Evolutionary conservation across 2,329 filamentous ascomycete genomes (phyloP).

Genomic region (Fonsecaea erecta): DNA sequence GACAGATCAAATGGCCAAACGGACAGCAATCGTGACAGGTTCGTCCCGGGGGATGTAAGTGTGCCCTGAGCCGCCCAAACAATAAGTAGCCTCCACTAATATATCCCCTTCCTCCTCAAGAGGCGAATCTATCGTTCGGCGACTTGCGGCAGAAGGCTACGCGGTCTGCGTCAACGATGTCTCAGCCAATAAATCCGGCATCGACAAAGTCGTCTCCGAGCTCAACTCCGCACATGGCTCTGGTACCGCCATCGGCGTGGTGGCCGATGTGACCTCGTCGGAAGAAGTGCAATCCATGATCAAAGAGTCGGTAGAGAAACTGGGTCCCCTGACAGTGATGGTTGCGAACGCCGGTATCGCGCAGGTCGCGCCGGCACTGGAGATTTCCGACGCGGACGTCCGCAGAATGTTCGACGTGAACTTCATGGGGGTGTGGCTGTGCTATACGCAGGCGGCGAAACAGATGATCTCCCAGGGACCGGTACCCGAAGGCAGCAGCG

Average conservation of each 20-base stretch:
- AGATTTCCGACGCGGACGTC: slow-evolving; percentile 63
- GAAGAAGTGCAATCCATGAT: slow-evolving; percentile 60
- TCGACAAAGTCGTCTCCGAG: slow-evolving; percentile 52
- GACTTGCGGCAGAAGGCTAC: slow-evolving; percentile 69
- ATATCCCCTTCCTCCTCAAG: slow-evolving; percentile 22
- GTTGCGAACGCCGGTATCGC: slow-evolving; percentile 68
- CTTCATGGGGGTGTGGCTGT: slow-evolving; percentile 67
- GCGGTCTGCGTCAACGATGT: slow-evolving; percentile 70
- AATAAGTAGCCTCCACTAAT: slow-evolving; percentile 4
- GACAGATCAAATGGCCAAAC: slow-evolving; percentile 21
- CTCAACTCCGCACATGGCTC: slow-evolving; percentile 35
- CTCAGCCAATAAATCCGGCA: slow-evolving; percentile 55
- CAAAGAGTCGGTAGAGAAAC: slow-evolving; percentile 54
- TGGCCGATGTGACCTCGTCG: slow-evolving; percentile 66
- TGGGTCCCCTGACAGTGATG: slow-evolving; percentile 59
- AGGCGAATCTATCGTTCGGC: slow-evolving; percentile 55
- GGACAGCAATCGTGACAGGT: slow-evolving; percentile 48
- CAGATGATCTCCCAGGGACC: slow-evolving; percentile 67
- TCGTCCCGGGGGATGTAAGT: slow-evolving; percentile 49
- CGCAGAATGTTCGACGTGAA: slow-evolving; percentile 67
- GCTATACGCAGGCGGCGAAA: slow-evolving; percentile 65
- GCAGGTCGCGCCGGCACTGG: slow-evolving; percentile 61
- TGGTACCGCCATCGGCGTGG: slow-evolving; percentile 54
- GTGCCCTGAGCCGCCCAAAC: background rate
- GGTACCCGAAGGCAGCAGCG: slow-evolving; percentile 43